Percentiles rank a stretch among this genome's conserved stretches.
These are phyloP conservation scores for Penicillium canariense DNA, from an alignment of 495 filamentous ascomycete genomes.

Conservation along the genomic window DNA sequence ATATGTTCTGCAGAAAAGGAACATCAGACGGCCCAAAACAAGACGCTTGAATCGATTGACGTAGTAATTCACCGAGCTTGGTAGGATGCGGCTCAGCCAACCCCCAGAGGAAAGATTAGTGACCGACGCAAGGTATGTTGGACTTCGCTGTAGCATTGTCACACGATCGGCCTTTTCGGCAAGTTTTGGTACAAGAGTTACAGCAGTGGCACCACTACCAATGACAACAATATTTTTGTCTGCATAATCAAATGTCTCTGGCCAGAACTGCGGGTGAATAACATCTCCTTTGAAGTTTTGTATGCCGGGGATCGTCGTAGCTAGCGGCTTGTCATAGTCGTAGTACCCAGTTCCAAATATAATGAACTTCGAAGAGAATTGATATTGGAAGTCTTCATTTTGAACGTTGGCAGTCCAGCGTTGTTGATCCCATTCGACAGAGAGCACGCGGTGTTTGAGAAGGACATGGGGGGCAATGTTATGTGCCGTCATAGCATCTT, in stretches of 20 bases:
- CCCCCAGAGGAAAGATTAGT: slow-evolving; percentile 26
- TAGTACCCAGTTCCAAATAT: slow-evolving; percentile 24
- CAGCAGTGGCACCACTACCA: slow-evolving; percentile 49
- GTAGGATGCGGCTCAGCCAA: slow-evolving; percentile 20
- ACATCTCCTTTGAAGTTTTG: slow-evolving; percentile 31
- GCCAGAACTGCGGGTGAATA: slow-evolving; percentile 47
- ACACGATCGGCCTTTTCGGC: slow-evolving; percentile 34
- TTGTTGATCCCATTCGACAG: slow-evolving; percentile 43
- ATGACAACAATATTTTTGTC: slow-evolving; percentile 49
- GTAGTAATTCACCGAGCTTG: slow-evolving; percentile 21
- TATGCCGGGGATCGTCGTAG: slow-evolving; percentile 36
- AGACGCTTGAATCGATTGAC: slow-evolving; percentile 35
- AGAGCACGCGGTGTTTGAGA: slow-evolving; percentile 50
- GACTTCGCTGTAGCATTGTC: slow-evolving; percentile 50
- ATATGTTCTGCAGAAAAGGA: slow-evolving; percentile 47
- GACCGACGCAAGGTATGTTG: slow-evolving; percentile 49
- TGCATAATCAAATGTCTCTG: slow-evolving; percentile 36
- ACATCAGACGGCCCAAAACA: slow-evolving; percentile 33
- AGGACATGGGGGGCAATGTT: slow-evolving; percentile 56
- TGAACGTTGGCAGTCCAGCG: not conserved
- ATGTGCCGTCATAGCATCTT: slow-evolving; percentile 47
- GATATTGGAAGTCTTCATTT: slow-evolving; percentile 41
- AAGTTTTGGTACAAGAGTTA: slow-evolving; percentile 38
- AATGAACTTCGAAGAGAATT: slow-evolving; percentile 27
- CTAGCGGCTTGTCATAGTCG: slow-evolving; percentile 50